Evolutionary conservation across 1,284 basidiomycete genomes (phyloP), one percentile per base, ranked within the genome.

Genomic region (Cystobasidiaceae sp.): DNA sequence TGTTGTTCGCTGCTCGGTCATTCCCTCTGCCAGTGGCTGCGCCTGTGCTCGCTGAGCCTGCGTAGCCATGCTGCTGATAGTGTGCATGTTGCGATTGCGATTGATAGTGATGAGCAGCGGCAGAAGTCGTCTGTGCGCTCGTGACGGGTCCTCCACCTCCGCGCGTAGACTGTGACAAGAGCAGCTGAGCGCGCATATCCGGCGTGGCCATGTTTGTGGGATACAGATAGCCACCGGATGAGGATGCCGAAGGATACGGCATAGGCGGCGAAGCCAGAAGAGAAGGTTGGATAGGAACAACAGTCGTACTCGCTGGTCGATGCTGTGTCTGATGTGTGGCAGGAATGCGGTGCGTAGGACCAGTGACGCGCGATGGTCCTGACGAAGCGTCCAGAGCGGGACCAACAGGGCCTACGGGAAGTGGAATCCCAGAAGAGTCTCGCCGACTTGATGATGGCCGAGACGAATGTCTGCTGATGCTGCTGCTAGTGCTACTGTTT

Each of bases 281-380:
- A 5, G 51, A 41, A 4, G 61, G 34, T 15, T 54, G 51, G n/a
- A 56, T 39, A 11, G 61, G 61, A 1, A 64, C 52, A 32, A 64
- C 43, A 6, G 50, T 64, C 3, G 61, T 56, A 13, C 46, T 51
- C 25, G 61, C 61, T 11, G 61, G 61, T 6, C 61, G 51, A 27
- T 64, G 61, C 27, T 37, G 15, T 23, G 61, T 49, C 52, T 64
- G 61, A 37, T 64, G 61, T n/a, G 30, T 46, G 5, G 61, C 51
- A 11, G 51, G 61, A 25, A 55, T 64, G 33, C 61, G 51, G 28
- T 64, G 61, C 43, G 52, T 64, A 33, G 51, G 52, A 17, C 61
- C 51, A 17, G 23, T 56, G 4, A 56, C 49, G 28, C 44, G 43
- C 17, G 17, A 21, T 49, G 44, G 17, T 46, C 15, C 45, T 46